These are phyloP conservation scores for Coniochaeta sp. DNA, from an alignment of 2,329 filamentous ascomycete genomes.

Conservation along the genomic window DNA sequence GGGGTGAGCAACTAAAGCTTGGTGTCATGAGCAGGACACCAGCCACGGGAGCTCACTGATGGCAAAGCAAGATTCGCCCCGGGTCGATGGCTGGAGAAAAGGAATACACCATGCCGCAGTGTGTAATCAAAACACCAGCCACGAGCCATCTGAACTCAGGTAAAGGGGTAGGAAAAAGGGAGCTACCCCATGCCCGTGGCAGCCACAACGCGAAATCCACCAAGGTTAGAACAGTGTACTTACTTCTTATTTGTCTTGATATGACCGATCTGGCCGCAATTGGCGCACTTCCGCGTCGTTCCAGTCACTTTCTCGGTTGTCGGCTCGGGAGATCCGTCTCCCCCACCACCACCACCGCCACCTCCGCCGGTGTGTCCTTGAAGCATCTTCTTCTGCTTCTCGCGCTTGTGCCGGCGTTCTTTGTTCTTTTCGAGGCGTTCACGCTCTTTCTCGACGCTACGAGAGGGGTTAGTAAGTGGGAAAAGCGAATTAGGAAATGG, in stretches of 20 bases:
- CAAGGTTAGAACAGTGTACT: conserved; percentile 20
- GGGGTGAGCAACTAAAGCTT: too few relatives aligned
- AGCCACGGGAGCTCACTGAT: too few relatives aligned
- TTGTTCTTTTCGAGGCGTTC: conserved; percentile 84
- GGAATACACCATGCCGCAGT: too few relatives aligned
- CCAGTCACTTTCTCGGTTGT: conserved; percentile 48
- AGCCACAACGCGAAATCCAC: conserved; percentile 7
- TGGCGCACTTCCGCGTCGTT: conserved; percentile 89
- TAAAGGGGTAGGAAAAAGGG: not conserved
- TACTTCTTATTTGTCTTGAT: conserved; percentile 99
- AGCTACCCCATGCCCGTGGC: conserved; percentile 9
- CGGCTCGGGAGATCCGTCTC: conserved; percentile 43
- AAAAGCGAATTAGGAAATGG: not conserved
- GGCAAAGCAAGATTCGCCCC: too few relatives aligned
- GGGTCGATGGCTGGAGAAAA: too few relatives aligned
- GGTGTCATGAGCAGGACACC: too few relatives aligned
- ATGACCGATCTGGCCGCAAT: conserved; percentile 92
- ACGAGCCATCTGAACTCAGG: too few relatives aligned
- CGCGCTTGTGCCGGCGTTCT: conserved; percentile 79
- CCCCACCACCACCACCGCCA: conserved; percentile 25
- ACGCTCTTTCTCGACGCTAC: conserved; percentile 66
- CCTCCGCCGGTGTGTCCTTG: conserved; percentile 23
- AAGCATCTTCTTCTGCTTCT: conserved; percentile 74
- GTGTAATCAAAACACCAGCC: too few relatives aligned
- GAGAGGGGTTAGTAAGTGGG: not conserved